phyloP scores from a whole-genome alignment of 2,329 filamentous ascomycete species.

The Fusarium austroafricanum region DNA sequence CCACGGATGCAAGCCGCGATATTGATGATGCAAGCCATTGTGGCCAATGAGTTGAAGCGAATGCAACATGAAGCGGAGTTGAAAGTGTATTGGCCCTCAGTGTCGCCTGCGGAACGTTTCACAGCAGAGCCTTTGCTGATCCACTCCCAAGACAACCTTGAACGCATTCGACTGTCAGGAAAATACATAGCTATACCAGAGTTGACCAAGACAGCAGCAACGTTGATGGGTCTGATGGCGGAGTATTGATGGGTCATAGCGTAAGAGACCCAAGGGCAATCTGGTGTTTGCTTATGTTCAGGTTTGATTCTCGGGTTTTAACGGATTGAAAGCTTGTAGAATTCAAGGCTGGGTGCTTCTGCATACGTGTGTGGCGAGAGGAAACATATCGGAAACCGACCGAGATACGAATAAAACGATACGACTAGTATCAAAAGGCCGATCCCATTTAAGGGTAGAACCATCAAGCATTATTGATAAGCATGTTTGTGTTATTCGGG shows the following conservation, averaged over 20 bases:
- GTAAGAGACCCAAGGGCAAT: constrained; percentile 21
- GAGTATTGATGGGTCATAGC: constrained; percentile 31
- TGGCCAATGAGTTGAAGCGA: constrained; percentile 33
- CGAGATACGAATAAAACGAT: constrained; percentile 34
- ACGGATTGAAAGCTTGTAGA: constrained; percentile 10
- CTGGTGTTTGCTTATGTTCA: constrained; percentile 8
- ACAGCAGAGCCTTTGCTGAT: constrained; percentile 12
- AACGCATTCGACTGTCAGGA: constrained; percentile 5
- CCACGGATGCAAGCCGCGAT: constrained; percentile 21
- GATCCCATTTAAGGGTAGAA: background rate
- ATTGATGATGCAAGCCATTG: constrained; percentile 23
- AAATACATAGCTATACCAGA: constrained; percentile 11
- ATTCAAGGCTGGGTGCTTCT: background rate
- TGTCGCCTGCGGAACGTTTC: constrained; percentile 32
- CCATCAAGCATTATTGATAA: constrained; percentile 25
- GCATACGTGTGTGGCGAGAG: constrained; percentile 29
- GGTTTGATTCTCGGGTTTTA: constrained; percentile 22
- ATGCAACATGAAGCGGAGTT: constrained; percentile 22
- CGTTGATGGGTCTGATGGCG: constrained; percentile 25
- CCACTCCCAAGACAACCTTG: constrained; percentile 5
- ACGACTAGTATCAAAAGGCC: constrained; percentile 14
- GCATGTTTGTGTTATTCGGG: constrained; percentile 22
- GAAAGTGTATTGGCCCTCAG: constrained; percentile 29
- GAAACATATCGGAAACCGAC: constrained; percentile 36
- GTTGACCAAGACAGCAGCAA: constrained; percentile 1